These are phyloP conservation scores for Manihot esculenta DNA, from an alignment of 441 rosid genomes.

Conservation along the genomic window DNA sequence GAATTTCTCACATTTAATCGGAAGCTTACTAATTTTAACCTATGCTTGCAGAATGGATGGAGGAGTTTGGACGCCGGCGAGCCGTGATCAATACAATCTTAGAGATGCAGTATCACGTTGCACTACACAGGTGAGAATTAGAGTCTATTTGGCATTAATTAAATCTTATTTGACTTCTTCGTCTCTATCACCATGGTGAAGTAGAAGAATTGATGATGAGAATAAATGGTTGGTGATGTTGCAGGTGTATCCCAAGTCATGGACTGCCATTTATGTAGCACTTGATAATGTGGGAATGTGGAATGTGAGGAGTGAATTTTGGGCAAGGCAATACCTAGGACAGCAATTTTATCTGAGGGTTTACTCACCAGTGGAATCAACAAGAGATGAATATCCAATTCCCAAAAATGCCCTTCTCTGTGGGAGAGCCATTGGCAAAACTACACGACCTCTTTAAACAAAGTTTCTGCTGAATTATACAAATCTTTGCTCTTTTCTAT, in stretches of 20 bases:
- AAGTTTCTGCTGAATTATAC: neutral
- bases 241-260: constrained; percentile 89
- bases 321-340: constrained; percentile 93
- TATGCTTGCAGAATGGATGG: constrained; percentile 70
- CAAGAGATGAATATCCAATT: constrained; percentile 76
- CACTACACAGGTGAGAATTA: constrained; percentile 57
- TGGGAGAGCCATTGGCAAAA: constrained; percentile 48
- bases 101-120: constrained; percentile 76
- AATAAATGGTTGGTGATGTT: neutral
- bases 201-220: neutral
- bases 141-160: no score
- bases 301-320: constrained; percentile 79
- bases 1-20: no score
- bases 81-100: constrained; percentile 71
- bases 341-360: constrained; percentile 86
- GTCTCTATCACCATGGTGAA: no score
- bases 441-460: constrained; percentile 5
- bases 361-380: constrained; percentile 53
- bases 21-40: neutral
- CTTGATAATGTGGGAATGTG: constrained; percentile 97
- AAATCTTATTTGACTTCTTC: no score
- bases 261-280: constrained; percentile 83
- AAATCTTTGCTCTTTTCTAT: neutral
- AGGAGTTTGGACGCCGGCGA: constrained; percentile 63
- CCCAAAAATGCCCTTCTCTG: constrained; percentile 81